Evolutionary conservation across 768 basidiomycete genomes (phyloP), one percentile per base, ranked within the genome.

Genomic region (Mycena metata): DNA sequence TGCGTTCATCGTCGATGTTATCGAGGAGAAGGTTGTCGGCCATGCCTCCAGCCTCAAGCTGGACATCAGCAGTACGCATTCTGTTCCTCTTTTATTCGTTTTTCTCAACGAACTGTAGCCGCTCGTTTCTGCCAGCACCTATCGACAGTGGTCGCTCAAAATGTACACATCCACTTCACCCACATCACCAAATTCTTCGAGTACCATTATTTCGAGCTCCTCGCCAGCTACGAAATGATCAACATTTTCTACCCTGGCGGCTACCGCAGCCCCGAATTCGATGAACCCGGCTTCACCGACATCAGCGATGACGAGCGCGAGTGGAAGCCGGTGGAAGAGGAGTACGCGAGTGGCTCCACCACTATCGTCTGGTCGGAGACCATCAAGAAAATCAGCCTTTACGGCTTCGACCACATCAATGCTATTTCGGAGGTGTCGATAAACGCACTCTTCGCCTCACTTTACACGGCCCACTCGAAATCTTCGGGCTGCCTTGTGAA

Each of bases 1-100:
- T 41, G 72, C 69, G 0, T 55, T 74, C 56, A 72, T 74, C 35
- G 69, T 67, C 17, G 64, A 71, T 35, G 60, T 71, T 23, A 43
- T 73, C 13, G 60, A 74, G 58, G 72, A 68, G 0, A 69, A 64
- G 13, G 30, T 30, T 6, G 62, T 60, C 24, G 60, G 55, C 23
- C 43, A 26, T 1, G 56, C 60, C 7, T 51, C 45, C 9, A 68
- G 58, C 39, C 56, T 73, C 21, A 68, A 58, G 47, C 26, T 74
- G 33, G 69, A 74, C 63, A 42, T 73, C 57, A 19, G 33, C 21
- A 51, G 72, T 71, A 63, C 19, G 69, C 61, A 16, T 45, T 26
- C 33, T 21, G 33, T 55, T 15, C 52, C 15, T 64, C 30, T 52
- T 33, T 23, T 13, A 13, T 33, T 19, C 30, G 6, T 30, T n/a